These are phyloP conservation scores for Tillandsia leiboldiana DNA, from an alignment of 176 grass and related monocot species.

Conservation along the genomic window DNA sequence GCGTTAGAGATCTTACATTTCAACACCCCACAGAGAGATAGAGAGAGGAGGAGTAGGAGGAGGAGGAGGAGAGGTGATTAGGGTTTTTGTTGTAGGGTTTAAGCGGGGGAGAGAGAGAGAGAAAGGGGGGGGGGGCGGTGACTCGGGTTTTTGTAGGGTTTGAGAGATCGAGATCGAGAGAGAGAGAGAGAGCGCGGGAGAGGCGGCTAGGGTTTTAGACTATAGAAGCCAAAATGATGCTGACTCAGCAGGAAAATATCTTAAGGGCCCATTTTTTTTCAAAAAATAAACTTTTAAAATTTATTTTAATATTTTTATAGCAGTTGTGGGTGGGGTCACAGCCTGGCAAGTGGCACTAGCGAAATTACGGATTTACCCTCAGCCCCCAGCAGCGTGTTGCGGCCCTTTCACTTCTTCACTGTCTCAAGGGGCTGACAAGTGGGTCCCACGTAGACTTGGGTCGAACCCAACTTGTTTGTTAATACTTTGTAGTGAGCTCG, in stretches of 20 bases:
- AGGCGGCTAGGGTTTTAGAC: slow-evolving; percentile 39
- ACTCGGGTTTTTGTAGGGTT: slow-evolving; percentile 23
- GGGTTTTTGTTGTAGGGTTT: neutral
- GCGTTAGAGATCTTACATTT: too few relatives aligned
- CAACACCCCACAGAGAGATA: slow-evolving; percentile 8
- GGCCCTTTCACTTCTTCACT: too few relatives aligned
- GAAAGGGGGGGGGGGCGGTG: neutral
- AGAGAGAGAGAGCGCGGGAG: neutral
- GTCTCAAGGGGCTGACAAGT: too few relatives aligned
- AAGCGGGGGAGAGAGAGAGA: neutral
- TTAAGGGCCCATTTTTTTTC: neutral
- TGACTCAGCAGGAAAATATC: slow-evolving; percentile 23
- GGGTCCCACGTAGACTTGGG: too few relatives aligned
- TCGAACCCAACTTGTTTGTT: too few relatives aligned
- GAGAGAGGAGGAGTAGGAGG: neutral
- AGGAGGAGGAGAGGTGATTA: neutral
- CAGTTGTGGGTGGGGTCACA: too few relatives aligned
- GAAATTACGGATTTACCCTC: too few relatives aligned
- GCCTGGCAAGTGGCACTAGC: too few relatives aligned
- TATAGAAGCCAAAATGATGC: neutral
- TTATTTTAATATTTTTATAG: too few relatives aligned
- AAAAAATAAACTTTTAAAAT: too few relatives aligned
- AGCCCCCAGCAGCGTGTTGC: too few relatives aligned
- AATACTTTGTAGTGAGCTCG: too few relatives aligned
- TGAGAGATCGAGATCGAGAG: neutral